Percentiles rank a stretch among this genome's conserved stretches.
Evolutionary conservation across 257 asterid species (phyloP).

Genomic region (Solanum infundibuliforme): DNA sequence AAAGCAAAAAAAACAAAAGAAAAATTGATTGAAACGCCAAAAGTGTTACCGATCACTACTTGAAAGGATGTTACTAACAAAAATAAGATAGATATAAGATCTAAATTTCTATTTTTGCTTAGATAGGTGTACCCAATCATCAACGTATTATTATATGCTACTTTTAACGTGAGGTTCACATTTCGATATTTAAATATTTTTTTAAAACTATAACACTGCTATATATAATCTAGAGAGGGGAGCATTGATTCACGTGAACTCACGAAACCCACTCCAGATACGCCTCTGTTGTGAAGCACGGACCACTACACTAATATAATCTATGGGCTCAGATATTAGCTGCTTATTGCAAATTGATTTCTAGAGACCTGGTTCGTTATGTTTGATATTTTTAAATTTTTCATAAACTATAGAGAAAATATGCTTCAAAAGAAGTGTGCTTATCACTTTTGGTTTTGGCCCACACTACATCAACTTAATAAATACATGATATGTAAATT

Average conservation of each 20-base stretch:
- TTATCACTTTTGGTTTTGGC: background rate
- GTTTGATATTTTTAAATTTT: background rate
- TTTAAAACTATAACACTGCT: background rate
- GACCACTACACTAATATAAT: background rate
- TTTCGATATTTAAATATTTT: no score
- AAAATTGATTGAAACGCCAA: no score
- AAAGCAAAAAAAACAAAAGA: no score
- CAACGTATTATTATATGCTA: no score
- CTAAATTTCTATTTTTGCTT: no score
- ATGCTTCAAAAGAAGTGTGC: background rate
- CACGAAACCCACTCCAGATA: background rate
- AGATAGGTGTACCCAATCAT: background rate
- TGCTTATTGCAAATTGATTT: background rate
- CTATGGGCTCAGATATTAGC: background rate
- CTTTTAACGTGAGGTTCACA: background rate
- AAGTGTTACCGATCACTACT: no score
- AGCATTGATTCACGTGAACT: background rate
- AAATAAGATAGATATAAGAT: background rate
- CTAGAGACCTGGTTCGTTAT: background rate
- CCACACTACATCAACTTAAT: background rate
- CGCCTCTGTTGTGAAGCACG: background rate
- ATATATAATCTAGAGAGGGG: background rate
- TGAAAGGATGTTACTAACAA: no score
- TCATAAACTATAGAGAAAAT: background rate
- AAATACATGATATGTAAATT: background rate